These are phyloP conservation scores for Nitzschia sp. DNA, from an alignment of 108 stramenopile species.

Conservation along the genomic window DNA sequence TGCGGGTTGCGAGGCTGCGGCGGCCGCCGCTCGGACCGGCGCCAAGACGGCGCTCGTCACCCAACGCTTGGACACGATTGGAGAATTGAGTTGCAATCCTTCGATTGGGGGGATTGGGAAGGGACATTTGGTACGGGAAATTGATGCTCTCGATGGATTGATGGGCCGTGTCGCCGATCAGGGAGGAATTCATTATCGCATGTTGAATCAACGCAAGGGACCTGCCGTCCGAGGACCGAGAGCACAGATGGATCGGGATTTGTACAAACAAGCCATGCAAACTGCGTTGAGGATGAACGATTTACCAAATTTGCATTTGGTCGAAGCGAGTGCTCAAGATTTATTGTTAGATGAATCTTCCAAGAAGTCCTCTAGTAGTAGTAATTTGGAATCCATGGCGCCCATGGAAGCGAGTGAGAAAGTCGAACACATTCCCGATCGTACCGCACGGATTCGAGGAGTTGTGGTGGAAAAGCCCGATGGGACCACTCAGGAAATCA, in stretches of 20 bases:
- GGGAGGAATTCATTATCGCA: slow-evolving; percentile 93
- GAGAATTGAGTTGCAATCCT: slow-evolving; percentile 98
- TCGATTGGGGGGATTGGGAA: slow-evolving; percentile 98
- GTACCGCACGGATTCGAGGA: slow-evolving; percentile 75
- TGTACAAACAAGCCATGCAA: slow-evolving; percentile 93
- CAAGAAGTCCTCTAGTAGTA: background rate
- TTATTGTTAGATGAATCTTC: slow-evolving; percentile 84
- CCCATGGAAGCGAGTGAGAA: slow-evolving; percentile 17
- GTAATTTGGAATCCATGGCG: slow-evolving; percentile 42
- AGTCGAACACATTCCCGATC: background rate
- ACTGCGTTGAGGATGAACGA: slow-evolving; percentile 34
- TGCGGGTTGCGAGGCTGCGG: slow-evolving; percentile 96
- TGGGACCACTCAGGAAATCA: slow-evolving; percentile 62
- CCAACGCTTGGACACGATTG: slow-evolving; percentile 86
- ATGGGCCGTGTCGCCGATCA: slow-evolving; percentile 94
- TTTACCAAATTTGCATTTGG: slow-evolving; percentile 76
- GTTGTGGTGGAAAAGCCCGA: slow-evolving; percentile 60
- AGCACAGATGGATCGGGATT: slow-evolving; percentile 96
- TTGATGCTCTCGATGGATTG: slow-evolving; percentile 95
- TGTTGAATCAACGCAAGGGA: slow-evolving; percentile 93
- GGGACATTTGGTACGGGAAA: slow-evolving; percentile 96
- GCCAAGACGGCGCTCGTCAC: slow-evolving; percentile 93
- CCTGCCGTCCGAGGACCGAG: slow-evolving; percentile 90
- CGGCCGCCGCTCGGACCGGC: slow-evolving; percentile 92
- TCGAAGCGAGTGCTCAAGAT: slow-evolving; percentile 93